Evolutionary conservation across 805 yeast genomes (phyloP), one percentile per base, ranked within the genome.

Genomic region (Pichia thaimueangensis): DNA sequence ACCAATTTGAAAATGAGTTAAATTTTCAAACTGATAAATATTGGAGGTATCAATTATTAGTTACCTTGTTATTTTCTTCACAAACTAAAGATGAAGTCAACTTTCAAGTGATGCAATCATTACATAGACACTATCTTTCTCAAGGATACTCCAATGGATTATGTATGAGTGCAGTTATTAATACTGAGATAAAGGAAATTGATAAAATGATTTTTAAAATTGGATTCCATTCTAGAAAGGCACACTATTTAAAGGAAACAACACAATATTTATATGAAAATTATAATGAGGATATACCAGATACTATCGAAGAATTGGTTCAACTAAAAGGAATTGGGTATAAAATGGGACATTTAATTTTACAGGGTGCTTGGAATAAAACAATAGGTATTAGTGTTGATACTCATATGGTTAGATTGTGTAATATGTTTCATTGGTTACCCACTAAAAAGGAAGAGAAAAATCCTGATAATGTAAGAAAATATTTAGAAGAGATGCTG

Each of bases 321-420:
- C 60, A 73, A 0, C 64, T 89, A 25, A 96, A 96, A 0, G 97
- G 97, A 0, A 95, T 89, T 3, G 97, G 97, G 0, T 96, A 96
- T 8, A 89, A 89, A 59, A 89, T 89, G 97, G 95, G 94, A 0
- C 83, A 75, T 57, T 63, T 89, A 30, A 70, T 89, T 2, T 65
- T 87, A 45, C 95, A 87, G 54, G 74, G 77, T 31, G 95, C 93
- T 0, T 88, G 96, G 96, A 66, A 70, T 32, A 66, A 80, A 45
- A 79, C 71, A 41, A 65, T 69, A 12, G 97, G 97, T 0, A 86
- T 89, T n/a, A 96, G 97, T 8, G 96, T 89, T 10, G 97, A 89
- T 58, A 89, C 86, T 3, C 97, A 89, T 60, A 78, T 89, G 41
- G 89, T 85, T 52, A 67, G 97, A 41, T 65, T 88, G 45, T 78